Percentiles rank a stretch among this genome's conserved stretches.
phyloP scores from a whole-genome alignment of 1,284 basidiomycete species.

The Cryptococcus sp. region DNA sequence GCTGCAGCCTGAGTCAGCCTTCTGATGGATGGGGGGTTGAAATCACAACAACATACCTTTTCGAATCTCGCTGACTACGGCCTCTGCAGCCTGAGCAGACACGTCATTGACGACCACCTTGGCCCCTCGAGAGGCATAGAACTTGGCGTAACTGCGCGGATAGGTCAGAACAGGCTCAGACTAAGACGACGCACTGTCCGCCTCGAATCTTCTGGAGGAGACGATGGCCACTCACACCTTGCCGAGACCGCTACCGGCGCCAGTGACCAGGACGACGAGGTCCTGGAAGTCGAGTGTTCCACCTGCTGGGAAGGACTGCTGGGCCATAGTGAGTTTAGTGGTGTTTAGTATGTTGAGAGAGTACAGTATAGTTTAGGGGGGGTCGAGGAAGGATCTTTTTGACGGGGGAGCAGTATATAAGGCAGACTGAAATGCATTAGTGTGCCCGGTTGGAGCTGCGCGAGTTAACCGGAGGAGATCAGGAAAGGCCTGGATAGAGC shows the following conservation, averaged over 20 bases:
- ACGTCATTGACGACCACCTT: constrained; percentile 97
- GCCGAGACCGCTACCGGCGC: constrained; percentile 92
- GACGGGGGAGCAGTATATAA: not conserved
- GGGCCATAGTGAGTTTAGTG: constrained; percentile 3
- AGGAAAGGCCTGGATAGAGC: too few relatives aligned
- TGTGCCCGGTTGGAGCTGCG: too few relatives aligned
- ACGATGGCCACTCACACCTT: constrained; percentile 62
- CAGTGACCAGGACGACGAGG: constrained; percentile 90
- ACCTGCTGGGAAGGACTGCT: constrained; percentile 4
- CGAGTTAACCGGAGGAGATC: too few relatives aligned
- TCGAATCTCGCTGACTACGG: constrained; percentile 86
- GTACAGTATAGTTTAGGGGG: not conserved
- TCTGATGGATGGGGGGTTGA: not conserved
- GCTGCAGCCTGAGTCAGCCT: constrained; percentile 52
- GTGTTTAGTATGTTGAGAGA: not conserved
- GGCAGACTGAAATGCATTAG: not conserved
- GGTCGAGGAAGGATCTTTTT: not conserved
- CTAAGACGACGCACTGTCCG: not conserved
- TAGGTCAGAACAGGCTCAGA: not conserved
- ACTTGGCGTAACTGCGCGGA: constrained; percentile 70
- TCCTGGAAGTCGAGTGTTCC: constrained; percentile 64
- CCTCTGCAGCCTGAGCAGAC: constrained; percentile 80
- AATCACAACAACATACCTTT: constrained; percentile 58
- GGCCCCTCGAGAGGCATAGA: constrained; percentile 87
- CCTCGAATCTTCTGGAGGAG: not conserved